phyloP scores from a whole-genome alignment of 108 stramenopile genomes.

The Aurantiochytrium sp. region DNA sequence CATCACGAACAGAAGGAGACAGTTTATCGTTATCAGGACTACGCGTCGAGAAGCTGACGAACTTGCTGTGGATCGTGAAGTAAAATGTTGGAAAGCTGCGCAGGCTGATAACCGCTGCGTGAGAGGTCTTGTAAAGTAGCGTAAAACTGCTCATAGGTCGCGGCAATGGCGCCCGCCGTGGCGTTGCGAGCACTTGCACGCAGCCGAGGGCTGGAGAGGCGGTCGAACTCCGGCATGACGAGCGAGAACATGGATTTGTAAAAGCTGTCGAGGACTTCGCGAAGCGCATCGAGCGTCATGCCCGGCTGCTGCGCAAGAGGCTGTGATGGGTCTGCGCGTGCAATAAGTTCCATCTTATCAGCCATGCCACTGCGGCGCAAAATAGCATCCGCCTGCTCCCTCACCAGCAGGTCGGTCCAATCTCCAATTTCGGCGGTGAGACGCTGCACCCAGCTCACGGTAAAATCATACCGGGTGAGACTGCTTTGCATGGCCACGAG shows the following conservation, averaged over 20 bases:
- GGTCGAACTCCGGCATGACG: not conserved
- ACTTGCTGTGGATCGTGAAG: not conserved
- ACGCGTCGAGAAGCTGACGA: not conserved
- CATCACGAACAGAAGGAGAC: not conserved
- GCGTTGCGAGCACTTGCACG: not conserved
- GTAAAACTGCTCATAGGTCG: not conserved
- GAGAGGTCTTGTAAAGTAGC: not conserved
- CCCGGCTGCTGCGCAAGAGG: constrained; percentile 11
- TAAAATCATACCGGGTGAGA: constrained; percentile 9
- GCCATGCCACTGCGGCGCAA: not conserved
- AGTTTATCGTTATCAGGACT: not conserved
- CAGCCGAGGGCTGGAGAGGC: not conserved
- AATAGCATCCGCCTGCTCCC: not conserved
- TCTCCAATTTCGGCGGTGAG: constrained; percentile 15
- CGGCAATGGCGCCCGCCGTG: not conserved
- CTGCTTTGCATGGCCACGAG: constrained; percentile 1
- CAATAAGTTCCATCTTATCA: not conserved
- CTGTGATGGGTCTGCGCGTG: not conserved
- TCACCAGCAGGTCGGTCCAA: constrained; percentile 2
- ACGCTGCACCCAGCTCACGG: not conserved
- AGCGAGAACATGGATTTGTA: not conserved
- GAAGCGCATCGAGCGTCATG: not conserved
- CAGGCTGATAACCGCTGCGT: not conserved
- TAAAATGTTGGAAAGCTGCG: not conserved
- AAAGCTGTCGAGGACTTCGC: not conserved